These are phyloP conservation scores for Sordaria brevicollis DNA, from an alignment of 495 filamentous ascomycete species.

Conservation along the genomic window DNA sequence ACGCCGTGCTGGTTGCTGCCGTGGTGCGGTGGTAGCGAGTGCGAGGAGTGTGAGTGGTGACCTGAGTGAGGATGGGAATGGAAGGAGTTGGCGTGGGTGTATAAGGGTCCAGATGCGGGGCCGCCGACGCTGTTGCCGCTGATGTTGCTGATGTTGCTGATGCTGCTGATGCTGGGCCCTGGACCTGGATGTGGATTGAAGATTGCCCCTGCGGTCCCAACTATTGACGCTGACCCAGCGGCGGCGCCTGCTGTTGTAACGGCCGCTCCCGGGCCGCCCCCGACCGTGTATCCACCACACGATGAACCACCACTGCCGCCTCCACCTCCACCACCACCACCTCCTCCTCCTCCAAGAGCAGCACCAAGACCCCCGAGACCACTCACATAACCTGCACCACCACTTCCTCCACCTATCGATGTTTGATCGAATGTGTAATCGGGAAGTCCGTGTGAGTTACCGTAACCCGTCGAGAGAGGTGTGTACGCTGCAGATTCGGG, in stretches of 20 bases:
- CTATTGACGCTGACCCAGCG: not conserved
- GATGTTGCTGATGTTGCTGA: constrained; percentile 23
- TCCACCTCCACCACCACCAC: not conserved
- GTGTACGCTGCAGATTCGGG: constrained; percentile 40
- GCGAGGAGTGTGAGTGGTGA: not conserved
- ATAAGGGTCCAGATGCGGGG: constrained; percentile 21
- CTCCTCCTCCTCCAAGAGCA: not conserved
- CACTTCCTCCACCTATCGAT: constrained; percentile 18
- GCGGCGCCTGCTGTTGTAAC: not conserved
- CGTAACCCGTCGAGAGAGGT: constrained; percentile 27
- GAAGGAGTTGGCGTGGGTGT: constrained; percentile 12
- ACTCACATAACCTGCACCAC: not conserved
- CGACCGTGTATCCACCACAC: constrained; percentile 9
- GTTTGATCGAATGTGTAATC: constrained; percentile 35
- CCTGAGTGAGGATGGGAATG: not conserved
- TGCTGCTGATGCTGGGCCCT: constrained; percentile 24
- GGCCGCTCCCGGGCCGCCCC: constrained; percentile 4
- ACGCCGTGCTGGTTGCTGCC: not conserved
- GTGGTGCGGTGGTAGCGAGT: not conserved
- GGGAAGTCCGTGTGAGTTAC: constrained; percentile 27
- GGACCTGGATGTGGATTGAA: constrained; percentile 9
- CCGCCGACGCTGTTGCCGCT: constrained; percentile 16
- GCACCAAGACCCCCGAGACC: not conserved
- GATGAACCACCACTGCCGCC: constrained; percentile 9
- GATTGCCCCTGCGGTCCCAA: constrained; percentile 17